These are phyloP conservation scores for Pelargonium citronellum DNA, from an alignment of 441 rosid species.

Conservation along the genomic window DNA sequence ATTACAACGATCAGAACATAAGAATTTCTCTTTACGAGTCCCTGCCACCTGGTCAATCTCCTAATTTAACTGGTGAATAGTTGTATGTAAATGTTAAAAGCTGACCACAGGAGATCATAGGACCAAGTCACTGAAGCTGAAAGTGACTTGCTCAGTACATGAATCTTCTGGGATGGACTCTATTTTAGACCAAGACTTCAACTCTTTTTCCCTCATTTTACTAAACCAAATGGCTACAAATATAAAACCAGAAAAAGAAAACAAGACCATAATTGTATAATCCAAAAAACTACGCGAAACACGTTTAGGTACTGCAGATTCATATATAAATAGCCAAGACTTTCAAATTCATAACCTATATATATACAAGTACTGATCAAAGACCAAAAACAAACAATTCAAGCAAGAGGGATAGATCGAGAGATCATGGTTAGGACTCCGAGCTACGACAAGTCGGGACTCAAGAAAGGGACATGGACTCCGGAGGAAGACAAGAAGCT, in stretches of 20 bases:
- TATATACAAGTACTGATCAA: too few relatives aligned
- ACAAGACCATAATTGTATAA: too few relatives aligned
- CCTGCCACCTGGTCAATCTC: too few relatives aligned
- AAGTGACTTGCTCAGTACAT: neutral
- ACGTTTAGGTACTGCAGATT: neutral
- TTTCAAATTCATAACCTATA: too few relatives aligned
- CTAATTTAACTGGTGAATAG: too few relatives aligned
- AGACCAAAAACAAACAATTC: neutral
- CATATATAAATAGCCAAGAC: neutral
- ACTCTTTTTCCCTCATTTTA: neutral
- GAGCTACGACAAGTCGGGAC: neutral
- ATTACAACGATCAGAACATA: too few relatives aligned
- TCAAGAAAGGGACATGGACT: neutral
- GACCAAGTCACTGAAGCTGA: neutral
- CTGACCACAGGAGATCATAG: too few relatives aligned
- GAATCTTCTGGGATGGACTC: neutral
- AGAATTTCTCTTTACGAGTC: too few relatives aligned
- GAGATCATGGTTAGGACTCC: neutral
- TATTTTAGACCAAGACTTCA: neutral
- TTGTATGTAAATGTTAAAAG: too few relatives aligned
- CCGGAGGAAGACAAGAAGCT: neutral
- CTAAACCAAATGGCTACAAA: too few relatives aligned
- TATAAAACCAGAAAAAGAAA: neutral
- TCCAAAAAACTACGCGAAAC: neutral
- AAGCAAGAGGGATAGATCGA: neutral